Evolutionary conservation across 163 green algal genomes (phyloP), one percentile per base, ranked within the genome.

Genomic region (Picocystis sp.): DNA sequence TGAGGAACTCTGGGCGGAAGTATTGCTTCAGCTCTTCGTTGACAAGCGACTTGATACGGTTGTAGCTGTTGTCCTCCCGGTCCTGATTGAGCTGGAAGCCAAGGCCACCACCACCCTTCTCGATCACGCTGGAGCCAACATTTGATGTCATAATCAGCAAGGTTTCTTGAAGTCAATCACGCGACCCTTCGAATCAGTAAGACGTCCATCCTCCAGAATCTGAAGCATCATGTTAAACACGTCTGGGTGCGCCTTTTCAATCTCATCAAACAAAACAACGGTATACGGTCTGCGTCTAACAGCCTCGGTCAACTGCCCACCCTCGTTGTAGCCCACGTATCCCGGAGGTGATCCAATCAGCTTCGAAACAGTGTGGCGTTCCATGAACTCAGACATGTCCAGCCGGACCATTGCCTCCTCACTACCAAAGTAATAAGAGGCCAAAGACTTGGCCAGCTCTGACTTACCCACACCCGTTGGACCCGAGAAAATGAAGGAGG

Each of bases 31-130:
- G 49, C 64, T 84, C 79, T n/a, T 86, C 73, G 62, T 77, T 72
- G 34, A 91, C 90, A 45, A 97, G 73, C 0, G 66, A 81, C 79
- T 99, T 97, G 79, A 99, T 97, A 60, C 89, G 75, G 63, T 91
- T 85, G 85, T 99, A 97, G 63, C 60, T 83, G 63, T 75, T 82
- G 78, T 96, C 87, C 70, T 94, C 75, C 45, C 42, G 52, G 55
- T 66, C 64, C 29, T 71, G 65, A 47, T 77, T 59, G 47, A 81
- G 62, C 65, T 81, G 76, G 83, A 99, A 99, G 58, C 90, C 90
- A 41, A 99, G 83, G 45, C 73, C 78, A 67, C 83, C 84, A 61
- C 90, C 90, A 55, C 86, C 88, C 78, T 95, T 94, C 75, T 97
- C 87, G 61, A 99, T 97, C 15, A 96, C 86, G 23, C 60, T 80